Evolutionary conservation across 805 yeast genomes (phyloP).

Genomic region (Limtongia smithiae): DNA sequence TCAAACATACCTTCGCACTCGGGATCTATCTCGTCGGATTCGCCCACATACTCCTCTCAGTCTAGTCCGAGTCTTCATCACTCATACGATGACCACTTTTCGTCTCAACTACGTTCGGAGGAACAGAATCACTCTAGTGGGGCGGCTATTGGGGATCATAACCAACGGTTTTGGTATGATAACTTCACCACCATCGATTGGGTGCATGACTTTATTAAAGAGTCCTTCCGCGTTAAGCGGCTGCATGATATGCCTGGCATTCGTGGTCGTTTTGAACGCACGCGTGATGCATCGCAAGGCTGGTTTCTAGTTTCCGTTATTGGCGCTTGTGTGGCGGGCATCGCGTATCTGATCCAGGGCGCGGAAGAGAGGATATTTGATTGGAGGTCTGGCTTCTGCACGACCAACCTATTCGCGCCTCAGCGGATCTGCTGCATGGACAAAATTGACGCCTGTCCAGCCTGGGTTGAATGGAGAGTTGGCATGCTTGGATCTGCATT

Average conservation of each 20-base stretch:
- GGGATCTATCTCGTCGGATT: neutral
- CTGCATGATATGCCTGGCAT: constrained; percentile 40
- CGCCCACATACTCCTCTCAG: neutral
- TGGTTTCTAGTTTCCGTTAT: constrained; percentile 51
- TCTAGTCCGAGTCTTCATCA: neutral
- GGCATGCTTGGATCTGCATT: constrained; percentile 14
- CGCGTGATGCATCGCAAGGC: constrained; percentile 43
- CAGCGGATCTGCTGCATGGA: constrained; percentile 44
- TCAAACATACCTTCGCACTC: neutral
- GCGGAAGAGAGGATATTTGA: constrained; percentile 49
- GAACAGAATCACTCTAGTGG: too few relatives aligned
- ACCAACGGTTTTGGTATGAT: constrained; percentile 41
- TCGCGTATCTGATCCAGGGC: constrained; percentile 50
- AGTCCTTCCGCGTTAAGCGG: constrained; percentile 43
- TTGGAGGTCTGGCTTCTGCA: constrained; percentile 52
- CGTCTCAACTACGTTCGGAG: too few relatives aligned
- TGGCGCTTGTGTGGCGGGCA: constrained; percentile 46
- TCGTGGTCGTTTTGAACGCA: constrained; percentile 35
- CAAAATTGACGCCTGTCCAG: constrained; percentile 35
- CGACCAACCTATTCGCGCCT: constrained; percentile 44
- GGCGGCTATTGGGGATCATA: constrained; percentile 3
- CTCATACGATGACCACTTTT: too few relatives aligned
- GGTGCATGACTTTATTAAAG: constrained; percentile 49
- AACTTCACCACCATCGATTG: constrained; percentile 62
- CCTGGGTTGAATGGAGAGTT: constrained; percentile 40